phyloP scores from a whole-genome alignment of 345 rosid species.

The Rhizophora apiculata region DNA sequence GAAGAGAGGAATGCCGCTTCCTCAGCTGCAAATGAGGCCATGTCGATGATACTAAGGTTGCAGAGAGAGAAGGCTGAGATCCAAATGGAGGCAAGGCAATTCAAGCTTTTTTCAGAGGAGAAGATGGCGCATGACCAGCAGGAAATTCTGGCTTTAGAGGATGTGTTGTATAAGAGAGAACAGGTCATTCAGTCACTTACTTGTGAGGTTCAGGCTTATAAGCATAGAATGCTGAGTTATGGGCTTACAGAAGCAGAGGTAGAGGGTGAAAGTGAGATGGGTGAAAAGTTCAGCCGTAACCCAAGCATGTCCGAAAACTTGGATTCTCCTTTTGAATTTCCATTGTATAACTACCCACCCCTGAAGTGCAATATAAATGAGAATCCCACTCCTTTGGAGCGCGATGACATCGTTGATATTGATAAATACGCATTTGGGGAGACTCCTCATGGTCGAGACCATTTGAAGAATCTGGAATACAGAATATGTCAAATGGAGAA shows the following conservation, averaged over 20 bases:
- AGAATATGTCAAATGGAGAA: constrained; percentile 77
- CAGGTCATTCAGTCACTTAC: constrained; percentile 75
- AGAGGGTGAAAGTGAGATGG: constrained; percentile 44
- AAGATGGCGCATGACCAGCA: constrained; percentile 92
- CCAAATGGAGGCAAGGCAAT: constrained; percentile 91
- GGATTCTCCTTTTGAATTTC: constrained; percentile 48
- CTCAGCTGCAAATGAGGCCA: constrained; percentile 91
- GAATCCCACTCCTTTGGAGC: constrained; percentile 46
- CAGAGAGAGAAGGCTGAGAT: constrained; percentile 96
- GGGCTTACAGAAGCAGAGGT: constrained; percentile 74
- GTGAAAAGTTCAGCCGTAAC: constrained; percentile 30
- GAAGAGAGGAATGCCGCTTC: constrained; percentile 95
- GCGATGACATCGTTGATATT: constrained; percentile 53
- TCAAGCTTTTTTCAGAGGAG: constrained; percentile 85
- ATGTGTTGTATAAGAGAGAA: constrained; percentile 83
- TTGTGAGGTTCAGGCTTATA: constrained; percentile 85
- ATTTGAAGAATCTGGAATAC: constrained; percentile 65
- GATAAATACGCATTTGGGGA: constrained; percentile 75
- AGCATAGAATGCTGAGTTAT: constrained; percentile 91
- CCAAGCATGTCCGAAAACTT: constrained; percentile 41
- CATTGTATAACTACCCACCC: constrained; percentile 67
- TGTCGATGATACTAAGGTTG: constrained; percentile 95
- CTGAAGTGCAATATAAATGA: constrained; percentile 69
- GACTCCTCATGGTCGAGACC: constrained; percentile 46
- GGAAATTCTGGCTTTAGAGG: constrained; percentile 69